Evolutionary conservation across 208 protist genomes (phyloP), one percentile per base, ranked within the genome.

Genomic region (Naegleria lovaniensis): DNA sequence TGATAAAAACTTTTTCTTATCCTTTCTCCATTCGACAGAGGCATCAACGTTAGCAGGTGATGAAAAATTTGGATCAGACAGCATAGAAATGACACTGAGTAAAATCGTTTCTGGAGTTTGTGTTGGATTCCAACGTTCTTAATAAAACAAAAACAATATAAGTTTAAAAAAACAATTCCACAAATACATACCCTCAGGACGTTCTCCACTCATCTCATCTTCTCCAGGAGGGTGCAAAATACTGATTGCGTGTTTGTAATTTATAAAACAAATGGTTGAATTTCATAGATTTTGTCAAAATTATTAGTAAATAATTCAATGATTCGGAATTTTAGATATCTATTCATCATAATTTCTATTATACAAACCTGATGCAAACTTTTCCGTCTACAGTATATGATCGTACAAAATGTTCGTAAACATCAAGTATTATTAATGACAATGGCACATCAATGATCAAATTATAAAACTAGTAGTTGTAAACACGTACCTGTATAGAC

Each of bases 181-280:
- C 5, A 29, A 15, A 22, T 29, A 29, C 22, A 67, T 15, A 67
- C 22, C 22, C 22, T 29, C 55, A 67, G 22, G 22, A 89, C 97
- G 94, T 86, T 97, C 94, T 16, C 93, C 94, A 89, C 96, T 97
- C 93, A 96, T 96, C 91, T 96, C 96, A 93, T 99, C 98, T 51
- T 98, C 98, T 59, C 98, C 98, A 0, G 98, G 98, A 13, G 97
- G 95, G 91, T 99, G 98, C 43, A 99, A 95, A 92, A 99, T 99
- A 84, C 55, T 67, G 11, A 29, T 29, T 29, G 11, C 22, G 3
- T 67, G 55, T 4, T 67, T 48, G 43, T n/a, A n/a, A n/a, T n/a
- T n/a, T n/a, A n/a, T n/a, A n/a, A n/a, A n/a, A n/a, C n/a, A n/a
- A n/a, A n/a, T n/a, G n/a, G n/a, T 48, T 48, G 43, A 48, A 48